These are phyloP conservation scores for Golovinomyces cichoracearum DNA, from an alignment of 2,329 filamentous ascomycete genomes.

Conservation along the genomic window DNA sequence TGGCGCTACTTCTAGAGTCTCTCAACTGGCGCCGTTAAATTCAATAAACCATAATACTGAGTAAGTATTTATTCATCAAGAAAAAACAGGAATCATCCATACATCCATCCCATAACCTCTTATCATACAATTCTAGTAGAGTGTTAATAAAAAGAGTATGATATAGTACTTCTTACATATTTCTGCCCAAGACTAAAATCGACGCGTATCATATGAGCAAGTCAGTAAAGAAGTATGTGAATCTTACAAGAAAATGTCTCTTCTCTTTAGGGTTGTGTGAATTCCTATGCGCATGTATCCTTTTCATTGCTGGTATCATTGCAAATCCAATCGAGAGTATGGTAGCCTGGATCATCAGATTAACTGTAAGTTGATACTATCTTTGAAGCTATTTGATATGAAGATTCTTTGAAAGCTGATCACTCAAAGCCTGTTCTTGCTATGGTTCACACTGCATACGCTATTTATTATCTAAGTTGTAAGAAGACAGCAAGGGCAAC, in stretches of 20 bases:
- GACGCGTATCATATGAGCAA: constrained; percentile 40
- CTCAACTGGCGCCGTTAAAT: constrained; percentile 47
- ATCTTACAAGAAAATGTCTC: constrained; percentile 41
- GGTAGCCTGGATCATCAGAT: constrained; percentile 49
- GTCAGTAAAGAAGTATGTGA: constrained; percentile 44
- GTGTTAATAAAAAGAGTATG: too few species aligned
- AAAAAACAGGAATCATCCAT: too few species aligned
- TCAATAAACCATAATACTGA: constrained; percentile 73
- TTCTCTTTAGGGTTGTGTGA: constrained; percentile 40
- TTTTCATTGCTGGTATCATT: constrained; percentile 52
- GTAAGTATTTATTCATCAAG: too few species aligned
- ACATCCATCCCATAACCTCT: too few species aligned
- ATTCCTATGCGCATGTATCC: constrained; percentile 40
- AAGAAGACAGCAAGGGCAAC: constrained; percentile 46
- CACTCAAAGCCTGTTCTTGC: constrained; percentile 43
- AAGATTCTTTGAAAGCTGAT: constrained; percentile 5
- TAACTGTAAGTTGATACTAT: constrained; percentile 31
- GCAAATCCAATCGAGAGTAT: constrained; percentile 39
- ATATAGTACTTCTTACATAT: constrained; percentile 24
- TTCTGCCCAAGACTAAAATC: constrained; percentile 34
- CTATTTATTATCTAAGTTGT: constrained; percentile 52
- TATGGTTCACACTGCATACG: constrained; percentile 46
- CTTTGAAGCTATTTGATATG: background rate
- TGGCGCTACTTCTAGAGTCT: constrained; percentile 39
- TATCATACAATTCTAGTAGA: too few species aligned